Conservation (phyloP, 768 basidiomycete genomes). For the Leccinellum luteum region DNA sequence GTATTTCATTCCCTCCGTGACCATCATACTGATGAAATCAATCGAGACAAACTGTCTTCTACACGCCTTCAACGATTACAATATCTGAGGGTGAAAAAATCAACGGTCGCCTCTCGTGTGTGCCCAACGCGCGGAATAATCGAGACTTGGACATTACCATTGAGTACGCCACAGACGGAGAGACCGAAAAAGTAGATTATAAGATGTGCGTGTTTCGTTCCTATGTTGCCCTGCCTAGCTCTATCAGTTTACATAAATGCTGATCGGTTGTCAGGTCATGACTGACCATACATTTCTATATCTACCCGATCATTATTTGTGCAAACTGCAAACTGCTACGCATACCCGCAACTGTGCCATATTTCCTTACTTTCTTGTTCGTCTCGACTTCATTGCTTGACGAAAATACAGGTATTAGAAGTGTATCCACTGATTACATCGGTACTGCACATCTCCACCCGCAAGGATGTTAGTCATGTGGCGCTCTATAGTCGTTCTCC, state of each 20-base stretch:
- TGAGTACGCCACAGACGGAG: slow-evolving; percentile 53
- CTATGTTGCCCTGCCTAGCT: slow-evolving; percentile 6
- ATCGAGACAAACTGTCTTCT: slow-evolving; percentile 92
- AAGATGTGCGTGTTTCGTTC: slow-evolving; percentile 74
- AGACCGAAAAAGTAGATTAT: slow-evolving; percentile 50
- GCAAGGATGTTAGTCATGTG: not conserved
- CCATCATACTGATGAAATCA: slow-evolving; percentile 1
- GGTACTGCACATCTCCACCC: slow-evolving; percentile 1
- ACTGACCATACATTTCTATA: slow-evolving; percentile 30
- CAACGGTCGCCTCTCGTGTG: slow-evolving; percentile 68
- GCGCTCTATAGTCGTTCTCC: not conserved
- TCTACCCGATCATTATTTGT: slow-evolving; percentile 2
- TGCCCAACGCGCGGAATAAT: slow-evolving; percentile 90
- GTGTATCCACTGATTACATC: slow-evolving; percentile 7
- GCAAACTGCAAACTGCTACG: slow-evolving; percentile 11
- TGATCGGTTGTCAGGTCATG: slow-evolving; percentile 77
- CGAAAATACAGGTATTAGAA: slow-evolving; percentile 28
- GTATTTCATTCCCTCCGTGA: slow-evolving; percentile 30
- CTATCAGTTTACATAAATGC: slow-evolving; percentile 34
- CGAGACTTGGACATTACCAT: slow-evolving; percentile 92
- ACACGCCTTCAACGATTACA: slow-evolving; percentile 78
- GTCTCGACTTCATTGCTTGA: slow-evolving; percentile 6
- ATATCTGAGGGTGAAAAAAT: slow-evolving; percentile 71
- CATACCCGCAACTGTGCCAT: slow-evolving; percentile 2
- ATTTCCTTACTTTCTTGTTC: not conserved